Base-by-base conservation (phyloP, 2,329 filamentous ascomycete species). In the Calonectria fujianensis region DNA sequence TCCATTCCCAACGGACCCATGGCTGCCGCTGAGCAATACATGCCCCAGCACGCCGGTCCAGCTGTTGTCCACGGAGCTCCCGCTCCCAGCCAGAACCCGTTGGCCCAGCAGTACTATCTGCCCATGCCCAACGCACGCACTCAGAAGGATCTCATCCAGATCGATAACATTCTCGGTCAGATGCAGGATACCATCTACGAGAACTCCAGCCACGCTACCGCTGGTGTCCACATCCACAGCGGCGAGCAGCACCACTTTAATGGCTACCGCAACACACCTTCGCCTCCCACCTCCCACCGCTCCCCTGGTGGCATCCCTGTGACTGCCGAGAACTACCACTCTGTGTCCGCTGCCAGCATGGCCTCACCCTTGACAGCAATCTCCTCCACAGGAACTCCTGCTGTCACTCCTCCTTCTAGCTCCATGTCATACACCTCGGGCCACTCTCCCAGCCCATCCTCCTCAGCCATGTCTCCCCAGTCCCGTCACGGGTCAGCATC, bases 171-270 rank as follows among this genome's bases (percentile, higher is more conserved):
- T 84, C 91, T 99, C 70, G 96, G 98, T 86, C 95, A 98, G 86
- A 96, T 98, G 90, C 96, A 98, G 86, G 93, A 94, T 77, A 98
- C 96, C 59, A 95, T 98, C 64, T 98, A 98, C 83, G 97, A 98
- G 87, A 98, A 94, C 84, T 93, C 96, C 70, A 95, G 93, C 80
- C 93, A 96, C 66, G 93, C 95, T 39, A 95, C 95, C 3, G 93
- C 94, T 54, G 94, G 95, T 73, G 91, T 97, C 73, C 94, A 94
- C 80, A 92, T 96, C 76, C 92, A 94, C 66, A 91, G 93, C 63
- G 93, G 93, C 74, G 93, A 95, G 82, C 57, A 93, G 94, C 81
- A 83, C 24, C 57, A 89, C 45, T 87, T 90, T 70, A 89, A 89
- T 75, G 89, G 89, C 78, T 88, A 91, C 85, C 91, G 92, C 77